Percentiles rank a stretch among this genome's conserved stretches.
These are phyloP conservation scores for Aspergillus sojae DNA, from an alignment of 2,329 filamentous ascomycete genomes.

Conservation along the genomic window DNA sequence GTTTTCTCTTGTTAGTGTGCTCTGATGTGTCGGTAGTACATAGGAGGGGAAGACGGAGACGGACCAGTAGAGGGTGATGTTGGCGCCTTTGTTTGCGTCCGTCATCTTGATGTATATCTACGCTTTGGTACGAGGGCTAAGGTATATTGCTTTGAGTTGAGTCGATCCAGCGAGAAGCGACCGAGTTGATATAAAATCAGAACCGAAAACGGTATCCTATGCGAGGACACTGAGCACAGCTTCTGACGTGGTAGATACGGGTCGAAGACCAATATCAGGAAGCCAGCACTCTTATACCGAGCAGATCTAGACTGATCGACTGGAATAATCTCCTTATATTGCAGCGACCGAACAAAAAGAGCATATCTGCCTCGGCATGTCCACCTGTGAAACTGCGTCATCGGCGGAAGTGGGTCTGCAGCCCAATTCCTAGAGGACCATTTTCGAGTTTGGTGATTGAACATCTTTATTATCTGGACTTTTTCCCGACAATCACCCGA, in stretches of 20 bases:
- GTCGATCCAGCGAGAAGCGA: neutral
- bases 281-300: neutral
- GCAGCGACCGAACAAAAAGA: neutral
- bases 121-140: neutral
- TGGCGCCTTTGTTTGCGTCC: conserved; percentile 40
- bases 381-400: conserved; percentile 9
- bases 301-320: neutral
- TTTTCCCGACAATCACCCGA: neutral
- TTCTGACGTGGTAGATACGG: neutral
- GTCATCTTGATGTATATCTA: conserved; percentile 17
- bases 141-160: neutral
- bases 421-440: neutral
- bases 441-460: neutral
- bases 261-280: neutral
- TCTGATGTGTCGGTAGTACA: neutral
- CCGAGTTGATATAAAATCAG: neutral
- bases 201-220: neutral
- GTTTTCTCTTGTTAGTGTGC: conserved; percentile 7
- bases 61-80: conserved; percentile 68
- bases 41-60: conserved; percentile 1
- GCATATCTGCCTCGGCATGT: conserved; percentile 3
- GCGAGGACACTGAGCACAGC: neutral
- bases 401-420: conserved; percentile 1
- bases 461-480: neutral
- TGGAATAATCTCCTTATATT: neutral